A percentile compares a stretch with the other conserved stretches of the same genome.
Conservation (phyloP, 1,139 yeast species). For the Debaryomyces udenii region DNA sequence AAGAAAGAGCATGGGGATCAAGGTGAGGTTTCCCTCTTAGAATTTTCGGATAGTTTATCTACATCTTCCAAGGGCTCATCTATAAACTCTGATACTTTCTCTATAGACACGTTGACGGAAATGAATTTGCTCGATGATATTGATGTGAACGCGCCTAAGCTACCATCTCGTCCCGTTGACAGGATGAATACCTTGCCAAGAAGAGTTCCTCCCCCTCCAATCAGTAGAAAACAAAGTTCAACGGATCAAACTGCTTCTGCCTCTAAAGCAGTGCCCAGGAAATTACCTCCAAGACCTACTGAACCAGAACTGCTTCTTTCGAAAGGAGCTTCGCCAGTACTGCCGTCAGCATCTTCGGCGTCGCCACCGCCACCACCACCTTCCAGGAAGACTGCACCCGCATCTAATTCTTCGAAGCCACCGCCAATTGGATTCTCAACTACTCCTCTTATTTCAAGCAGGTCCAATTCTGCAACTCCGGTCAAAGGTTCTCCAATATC, state of each 20-base stretch:
- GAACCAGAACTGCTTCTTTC: constrained; percentile 1
- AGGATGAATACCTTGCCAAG: constrained; percentile 25
- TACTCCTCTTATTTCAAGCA: constrained; percentile 44
- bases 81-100: constrained; percentile 21
- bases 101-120: constrained; percentile 37
- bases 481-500: constrained; percentile 12
- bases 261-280: constrained; percentile 22
- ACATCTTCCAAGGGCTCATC: constrained; percentile 20
- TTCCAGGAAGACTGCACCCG: constrained; percentile 21
- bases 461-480: constrained; percentile 36
- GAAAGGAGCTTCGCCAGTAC: constrained; percentile 8
- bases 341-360: constrained; percentile 10
- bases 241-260: constrained; percentile 5
- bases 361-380: constrained; percentile 33
- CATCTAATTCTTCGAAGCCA: constrained; percentile 13
- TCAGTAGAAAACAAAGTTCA: constrained; percentile 23
- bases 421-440: constrained; percentile 42
- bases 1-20: constrained; percentile 33
- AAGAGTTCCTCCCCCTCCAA: constrained; percentile 45
- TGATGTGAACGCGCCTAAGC: constrained; percentile 22
- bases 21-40: constrained; percentile 23
- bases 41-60: constrained; percentile 19
- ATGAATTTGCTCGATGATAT: constrained; percentile 40
- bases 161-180: constrained; percentile 22
- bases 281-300: constrained; percentile 12